Percentiles rank a stretch among this genome's conserved stretches.
These are phyloP conservation scores for Entomortierella beljakovae DNA, from an alignment of 192 early-diverging fungal species.

Conservation along the genomic window DNA sequence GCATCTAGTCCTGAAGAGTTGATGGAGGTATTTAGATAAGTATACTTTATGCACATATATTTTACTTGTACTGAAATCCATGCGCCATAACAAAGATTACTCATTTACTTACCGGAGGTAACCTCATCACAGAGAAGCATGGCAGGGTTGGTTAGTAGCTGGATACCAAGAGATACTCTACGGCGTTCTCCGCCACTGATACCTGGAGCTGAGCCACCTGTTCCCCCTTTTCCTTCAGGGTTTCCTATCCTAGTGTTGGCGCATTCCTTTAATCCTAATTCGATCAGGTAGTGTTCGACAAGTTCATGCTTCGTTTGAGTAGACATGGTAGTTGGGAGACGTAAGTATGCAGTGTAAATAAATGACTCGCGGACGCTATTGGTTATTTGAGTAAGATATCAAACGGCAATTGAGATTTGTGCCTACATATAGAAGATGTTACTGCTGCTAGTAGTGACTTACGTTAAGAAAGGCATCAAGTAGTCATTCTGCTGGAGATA, in stretches of 20 bases:
- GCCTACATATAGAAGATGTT: too few relatives aligned
- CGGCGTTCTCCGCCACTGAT: slow-evolving; percentile 82
- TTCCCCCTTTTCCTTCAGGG: slow-evolving; percentile 47
- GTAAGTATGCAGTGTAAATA: slow-evolving; percentile 68
- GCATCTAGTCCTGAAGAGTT: slow-evolving; percentile 31
- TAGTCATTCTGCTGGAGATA: slow-evolving; percentile 53
- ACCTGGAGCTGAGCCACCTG: slow-evolving; percentile 64
- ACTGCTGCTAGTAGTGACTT: background rate
- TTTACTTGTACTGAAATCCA: too few relatives aligned
- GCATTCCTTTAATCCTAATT: slow-evolving; percentile 73
- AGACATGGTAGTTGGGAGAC: slow-evolving; percentile 59
- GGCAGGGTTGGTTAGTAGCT: slow-evolving; percentile 74
- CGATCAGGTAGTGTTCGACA: slow-evolving; percentile 66
- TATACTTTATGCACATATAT: too few relatives aligned
- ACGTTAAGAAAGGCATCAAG: slow-evolving; percentile 54
- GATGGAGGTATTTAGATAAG: background rate
- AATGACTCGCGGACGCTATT: slow-evolving; percentile 85
- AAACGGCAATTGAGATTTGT: background rate
- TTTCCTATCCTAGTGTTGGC: slow-evolving; percentile 76
- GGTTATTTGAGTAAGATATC: background rate
- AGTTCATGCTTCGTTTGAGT: slow-evolving; percentile 54
- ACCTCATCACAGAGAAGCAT: slow-evolving; percentile 81
- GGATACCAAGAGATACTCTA: slow-evolving; percentile 77
- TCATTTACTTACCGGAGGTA: slow-evolving; percentile 66
- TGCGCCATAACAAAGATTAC: background rate